Base-by-base conservation (phyloP, 371 early-diverging fungal species). In the Mucor mucedo region DNA sequence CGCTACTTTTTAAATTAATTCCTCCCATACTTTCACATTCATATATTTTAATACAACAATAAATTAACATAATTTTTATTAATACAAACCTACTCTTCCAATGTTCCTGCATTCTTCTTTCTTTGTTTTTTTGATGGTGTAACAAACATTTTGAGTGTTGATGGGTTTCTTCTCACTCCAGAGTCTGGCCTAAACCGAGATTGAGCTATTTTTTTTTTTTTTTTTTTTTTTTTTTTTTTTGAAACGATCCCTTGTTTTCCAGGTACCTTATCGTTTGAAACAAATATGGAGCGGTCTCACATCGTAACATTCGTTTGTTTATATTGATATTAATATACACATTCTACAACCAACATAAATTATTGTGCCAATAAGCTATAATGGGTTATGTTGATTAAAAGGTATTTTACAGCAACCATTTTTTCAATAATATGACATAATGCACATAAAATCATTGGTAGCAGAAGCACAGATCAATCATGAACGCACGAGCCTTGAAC, bases 1-100 rank as follows among this genome's bases (percentile, higher is more conserved):
- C 82, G 87, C 55, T 92, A 93, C 74, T 90, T 72, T 69, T 77
- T 53, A 53, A 61, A 62, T 32, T 67, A 55, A 70, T 6, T 35
- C 35, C 4, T 35, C 35, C 35, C 35, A 6, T 28, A 28, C 10
- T 30, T 10, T 29, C 28, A 28, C 5, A 30, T 49, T 28, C 9
- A 30, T 49, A 14, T 42, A 6, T 42, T 14, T 14, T 42, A 42
- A 5, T 10, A 42, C 10, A 42, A 42, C 5, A 14, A 42, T 42
- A 42, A 42, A 42, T 10, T n/a, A 11, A 35, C 35, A 35, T 35
- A 35, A 35, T 35, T 35, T 35, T 35, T 35, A 35, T 35, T 14
- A 4, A 10, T 14, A 14, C n/a, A 9, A 10, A 9, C 11, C 13
- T 42, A 42, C n/a, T 42, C n/a, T 13, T 42, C 10, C n/a, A 4